Evolutionary conservation across 2,329 filamentous ascomycete species (phyloP).

Genomic region (Thelonectria rubi): DNA sequence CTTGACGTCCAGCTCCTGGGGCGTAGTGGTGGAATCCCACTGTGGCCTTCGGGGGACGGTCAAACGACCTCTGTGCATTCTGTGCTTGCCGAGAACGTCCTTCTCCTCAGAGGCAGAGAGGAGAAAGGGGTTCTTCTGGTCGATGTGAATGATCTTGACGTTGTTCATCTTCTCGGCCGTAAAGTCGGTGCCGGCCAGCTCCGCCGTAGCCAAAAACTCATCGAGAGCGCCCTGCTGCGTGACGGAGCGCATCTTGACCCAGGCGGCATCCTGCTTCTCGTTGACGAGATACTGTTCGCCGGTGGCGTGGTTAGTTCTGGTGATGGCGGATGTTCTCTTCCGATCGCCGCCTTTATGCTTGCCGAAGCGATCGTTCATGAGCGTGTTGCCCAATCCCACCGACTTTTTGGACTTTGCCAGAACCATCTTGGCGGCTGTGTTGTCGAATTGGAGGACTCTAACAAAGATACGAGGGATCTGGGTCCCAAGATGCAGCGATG

Average conservation of each 20-base stretch:
- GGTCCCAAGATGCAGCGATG: slow-evolving; percentile 23
- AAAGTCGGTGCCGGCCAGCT: slow-evolving; percentile 98
- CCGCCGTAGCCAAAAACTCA: slow-evolving; percentile 94
- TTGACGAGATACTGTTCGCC: slow-evolving; percentile 94
- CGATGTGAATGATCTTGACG: slow-evolving; percentile 96
- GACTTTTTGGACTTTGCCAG: slow-evolving; percentile 92
- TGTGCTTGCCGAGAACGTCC: slow-evolving; percentile 80
- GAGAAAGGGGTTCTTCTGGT: slow-evolving; percentile 95
- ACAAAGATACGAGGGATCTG: slow-evolving; percentile 24
- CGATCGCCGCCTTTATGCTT: slow-evolving; percentile 88
- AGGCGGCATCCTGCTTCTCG: slow-evolving; percentile 87
- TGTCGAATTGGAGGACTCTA: neutral
- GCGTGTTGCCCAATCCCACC: slow-evolving; percentile 92
- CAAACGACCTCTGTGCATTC: slow-evolving; percentile 78
- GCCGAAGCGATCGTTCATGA: slow-evolving; percentile 99
- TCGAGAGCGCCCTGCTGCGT: slow-evolving; percentile 97
- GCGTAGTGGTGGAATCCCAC: slow-evolving; percentile 88
- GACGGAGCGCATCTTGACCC: slow-evolving; percentile 99
- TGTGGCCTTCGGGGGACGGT: slow-evolving; percentile 89
- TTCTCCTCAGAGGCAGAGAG: slow-evolving; percentile 87
- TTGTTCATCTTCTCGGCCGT: slow-evolving; percentile 99
- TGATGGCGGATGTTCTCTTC: slow-evolving; percentile 70
- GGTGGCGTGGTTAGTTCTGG: slow-evolving; percentile 78
- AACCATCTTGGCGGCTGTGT: slow-evolving; percentile 56
- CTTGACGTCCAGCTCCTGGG: slow-evolving; percentile 78